Conservation (phyloP, 805 yeast genomes). For the Metschnikowia dekortorum region DNA sequence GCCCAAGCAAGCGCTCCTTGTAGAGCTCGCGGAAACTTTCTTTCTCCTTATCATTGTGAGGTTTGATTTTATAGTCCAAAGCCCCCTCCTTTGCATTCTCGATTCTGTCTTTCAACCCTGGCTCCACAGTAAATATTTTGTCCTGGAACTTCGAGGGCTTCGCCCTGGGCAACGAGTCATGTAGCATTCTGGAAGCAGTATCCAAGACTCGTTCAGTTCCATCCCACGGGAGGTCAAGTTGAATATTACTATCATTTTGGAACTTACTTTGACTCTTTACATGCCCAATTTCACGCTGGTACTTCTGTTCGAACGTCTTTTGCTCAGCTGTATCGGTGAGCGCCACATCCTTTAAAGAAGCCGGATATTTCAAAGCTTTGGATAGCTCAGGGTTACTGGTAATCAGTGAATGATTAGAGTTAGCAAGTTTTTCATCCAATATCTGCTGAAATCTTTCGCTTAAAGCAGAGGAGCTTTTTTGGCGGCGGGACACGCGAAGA, state of each 20-base stretch:
- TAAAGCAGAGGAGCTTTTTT: constrained; percentile 19
- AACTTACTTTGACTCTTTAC: constrained; percentile 26
- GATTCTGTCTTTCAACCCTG: constrained; percentile 38
- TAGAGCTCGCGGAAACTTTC: constrained; percentile 57
- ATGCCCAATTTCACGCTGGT: constrained; percentile 20
- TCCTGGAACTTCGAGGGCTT: constrained; percentile 10
- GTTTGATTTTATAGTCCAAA: constrained; percentile 55
- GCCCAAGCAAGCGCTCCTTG: constrained; percentile 59
- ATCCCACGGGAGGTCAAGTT: constrained; percentile 10
- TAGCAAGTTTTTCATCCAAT: constrained; percentile 24
- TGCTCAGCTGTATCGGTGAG: constrained; percentile 5
- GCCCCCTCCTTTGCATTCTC: constrained; percentile 60
- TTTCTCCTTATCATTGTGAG: constrained; percentile 22
- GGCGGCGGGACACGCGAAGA: not conserved
- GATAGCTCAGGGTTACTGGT: not conserved
- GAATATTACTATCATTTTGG: constrained; percentile 4
- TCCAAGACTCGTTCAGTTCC: constrained; percentile 13
- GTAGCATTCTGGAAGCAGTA: constrained; percentile 13
- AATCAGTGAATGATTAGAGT: constrained; percentile 10
- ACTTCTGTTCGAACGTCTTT: constrained; percentile 5
- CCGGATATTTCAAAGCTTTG: not conserved
- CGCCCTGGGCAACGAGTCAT: constrained; percentile 14
- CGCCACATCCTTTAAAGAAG: constrained; percentile 4
- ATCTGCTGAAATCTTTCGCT: constrained; percentile 32
- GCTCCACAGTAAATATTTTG: constrained; percentile 19